Evolutionary conservation across 73 alveolate species (phyloP).

Genomic region (Paramecium primaurelia): DNA sequence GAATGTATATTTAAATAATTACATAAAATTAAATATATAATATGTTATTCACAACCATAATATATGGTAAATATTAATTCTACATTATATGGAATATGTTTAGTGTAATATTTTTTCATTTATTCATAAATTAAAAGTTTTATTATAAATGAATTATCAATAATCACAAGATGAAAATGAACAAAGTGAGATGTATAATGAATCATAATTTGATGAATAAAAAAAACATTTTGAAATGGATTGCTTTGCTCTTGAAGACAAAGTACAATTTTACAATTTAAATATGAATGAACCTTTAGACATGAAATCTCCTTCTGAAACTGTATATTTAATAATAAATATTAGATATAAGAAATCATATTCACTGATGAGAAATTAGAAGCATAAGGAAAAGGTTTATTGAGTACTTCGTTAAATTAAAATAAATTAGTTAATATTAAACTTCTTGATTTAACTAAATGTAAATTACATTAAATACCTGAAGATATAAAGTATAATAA

Average conservation of each 20-base stretch:
- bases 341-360: not conserved
- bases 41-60: not conserved
- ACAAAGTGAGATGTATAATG: not conserved
- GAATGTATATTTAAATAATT: not conserved
- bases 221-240: not conserved
- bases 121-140: not conserved
- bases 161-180: not conserved
- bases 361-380: constrained; percentile 19
- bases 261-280: not conserved
- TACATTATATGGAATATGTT: not conserved
- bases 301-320: constrained; percentile 21
- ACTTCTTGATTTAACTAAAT: not conserved
- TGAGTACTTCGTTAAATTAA: not conserved
- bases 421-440: not conserved
- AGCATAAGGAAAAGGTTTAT: not conserved
- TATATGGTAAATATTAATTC: not conserved
- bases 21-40: not conserved
- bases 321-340: not conserved
- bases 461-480: not conserved
- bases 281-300: constrained; percentile 9
- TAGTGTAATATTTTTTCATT: not conserved
- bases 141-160: not conserved
- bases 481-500: not conserved
- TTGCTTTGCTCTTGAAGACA: not conserved
- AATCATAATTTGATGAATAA: not conserved